Base-by-base conservation (phyloP, 148 eudicot genomes). In the Dysphania ambrosioides region DNA sequence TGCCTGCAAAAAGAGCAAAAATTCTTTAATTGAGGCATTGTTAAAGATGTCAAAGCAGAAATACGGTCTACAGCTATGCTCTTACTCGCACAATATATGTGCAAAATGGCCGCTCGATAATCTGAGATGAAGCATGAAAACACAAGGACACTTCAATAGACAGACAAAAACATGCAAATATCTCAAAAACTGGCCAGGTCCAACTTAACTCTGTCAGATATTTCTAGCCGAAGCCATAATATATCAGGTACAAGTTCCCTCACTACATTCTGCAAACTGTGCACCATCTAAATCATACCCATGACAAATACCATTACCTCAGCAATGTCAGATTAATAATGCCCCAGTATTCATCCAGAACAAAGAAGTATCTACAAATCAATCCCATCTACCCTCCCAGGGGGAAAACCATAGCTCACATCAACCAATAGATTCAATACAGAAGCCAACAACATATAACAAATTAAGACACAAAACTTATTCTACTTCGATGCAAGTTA, bases 1-100 rank as follows among this genome's bases (percentile, higher is more conserved):
- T 34, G 96, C 93, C 99, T 95, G 99, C 84, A 87, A 35, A n/a
- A 71, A 73, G 72, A 82, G 72, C 74, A 53, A 42, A 80, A 80
- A 71, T 75, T 79, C 55, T 40, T 47, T 77, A 77, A 82, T 32
- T 70, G 73, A 77, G 61, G 80, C 65, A 77, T 74, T 72, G 26
- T 66, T 26, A 26, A 76, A 66, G 61, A 63, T 76, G 56, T 79
- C 8, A 11, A 63, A 35, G 72, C 68, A 41, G 16, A 24, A 56
- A 59, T n/a, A 19, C 40, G 24, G 31, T 12, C 16, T 27, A n/a
- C n/a, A n/a, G n/a, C n/a, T n/a, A n/a, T n/a, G n/a, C n/a, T n/a
- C n/a, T n/a, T n/a, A n/a, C n/a, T n/a, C n/a, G n/a, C n/a, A n/a
- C n/a, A n/a, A n/a, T n/a, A n/a, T n/a, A n/a, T n/a, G n/a, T n/a